phyloP scores from a whole-genome alignment of 805 yeast species.

The Pichia exigua region DNA sequence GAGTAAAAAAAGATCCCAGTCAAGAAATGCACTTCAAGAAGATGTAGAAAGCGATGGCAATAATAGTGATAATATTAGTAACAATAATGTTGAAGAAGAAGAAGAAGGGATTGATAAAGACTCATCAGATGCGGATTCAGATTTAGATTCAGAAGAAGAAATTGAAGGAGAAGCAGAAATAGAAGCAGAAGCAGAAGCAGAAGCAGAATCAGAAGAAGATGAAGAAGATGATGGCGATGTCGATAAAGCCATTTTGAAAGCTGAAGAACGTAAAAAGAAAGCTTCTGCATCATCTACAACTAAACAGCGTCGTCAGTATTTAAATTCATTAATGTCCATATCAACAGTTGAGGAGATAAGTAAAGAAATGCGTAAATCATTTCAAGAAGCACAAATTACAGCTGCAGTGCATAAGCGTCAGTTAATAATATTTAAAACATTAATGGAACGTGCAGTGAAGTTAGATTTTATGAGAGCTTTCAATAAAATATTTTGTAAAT shows the following conservation, averaged over 20 bases:
- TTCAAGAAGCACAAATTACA: constrained; percentile 72
- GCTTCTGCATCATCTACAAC: neutral
- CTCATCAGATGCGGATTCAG: neutral
- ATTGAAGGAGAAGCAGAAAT: constrained; percentile 4
- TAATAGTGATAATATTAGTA: neutral
- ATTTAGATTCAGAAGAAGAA: neutral
- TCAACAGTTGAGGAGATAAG: constrained; percentile 26
- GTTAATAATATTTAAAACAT: constrained; percentile 50
- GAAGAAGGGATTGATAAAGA: neutral
- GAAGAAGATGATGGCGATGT: constrained; percentile 5
- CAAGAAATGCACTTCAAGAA: neutral
- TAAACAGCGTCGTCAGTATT: neutral
- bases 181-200: neutral
- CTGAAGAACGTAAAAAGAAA: neutral
- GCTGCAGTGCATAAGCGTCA: constrained; percentile 74
- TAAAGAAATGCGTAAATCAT: constrained; percentile 52
- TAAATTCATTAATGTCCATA: neutral
- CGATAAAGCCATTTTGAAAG: constrained; percentile 5
- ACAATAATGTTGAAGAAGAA: neutral
- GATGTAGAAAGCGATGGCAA: neutral
- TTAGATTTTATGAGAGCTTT: constrained; percentile 52
- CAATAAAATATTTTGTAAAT: constrained; percentile 47
- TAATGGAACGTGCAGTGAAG: constrained; percentile 48
- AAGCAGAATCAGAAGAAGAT: neutral
- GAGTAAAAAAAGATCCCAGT: neutral